A percentile compares a stretch with the other conserved stretches of the same genome.
These are phyloP conservation scores for Penicillium herquei DNA, from an alignment of 495 filamentous ascomycete species.

Conservation along the genomic window DNA sequence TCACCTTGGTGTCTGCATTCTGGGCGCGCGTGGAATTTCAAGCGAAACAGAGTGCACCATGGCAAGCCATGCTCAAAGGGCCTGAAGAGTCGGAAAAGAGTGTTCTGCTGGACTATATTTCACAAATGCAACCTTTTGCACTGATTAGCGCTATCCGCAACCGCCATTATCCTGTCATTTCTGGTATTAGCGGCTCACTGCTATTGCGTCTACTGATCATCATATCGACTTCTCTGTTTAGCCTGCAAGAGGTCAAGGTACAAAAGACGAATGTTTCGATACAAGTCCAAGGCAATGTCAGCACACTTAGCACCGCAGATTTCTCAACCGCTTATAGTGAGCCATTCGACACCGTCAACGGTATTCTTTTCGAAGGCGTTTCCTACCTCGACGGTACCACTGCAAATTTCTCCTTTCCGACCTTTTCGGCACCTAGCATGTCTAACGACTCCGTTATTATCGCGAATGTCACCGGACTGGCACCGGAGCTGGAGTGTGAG, in stretches of 20 bases:
- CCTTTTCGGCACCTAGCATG: constrained; percentile 9
- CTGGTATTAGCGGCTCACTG: neutral
- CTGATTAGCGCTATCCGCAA: constrained; percentile 6
- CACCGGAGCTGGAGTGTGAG: constrained; percentile 17
- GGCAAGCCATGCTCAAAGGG: constrained; percentile 19
- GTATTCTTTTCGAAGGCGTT: constrained; percentile 9
- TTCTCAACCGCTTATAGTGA: neutral
- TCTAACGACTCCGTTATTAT: constrained; percentile 3
- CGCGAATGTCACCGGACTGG: constrained; percentile 14
- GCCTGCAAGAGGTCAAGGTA: constrained; percentile 2
- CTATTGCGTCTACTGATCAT: constrained; percentile 11
- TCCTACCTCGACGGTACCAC: constrained; percentile 10
- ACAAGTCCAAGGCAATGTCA: neutral
- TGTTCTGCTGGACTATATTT: constrained; percentile 13
- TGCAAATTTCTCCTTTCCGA: constrained; percentile 6
- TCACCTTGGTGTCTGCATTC: constrained; percentile 22
- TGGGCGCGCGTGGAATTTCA: constrained; percentile 29
- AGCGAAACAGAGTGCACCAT: constrained; percentile 27
- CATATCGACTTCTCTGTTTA: constrained; percentile 17
- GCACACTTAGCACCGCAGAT: neutral
- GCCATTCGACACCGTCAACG: constrained; percentile 8
- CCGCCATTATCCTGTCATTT: constrained; percentile 7
- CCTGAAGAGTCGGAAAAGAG: constrained; percentile 10
- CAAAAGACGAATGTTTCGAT: neutral
- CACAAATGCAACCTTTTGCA: constrained; percentile 10